Base-by-base conservation (phyloP, 2,329 filamentous ascomycete genomes). In the Bertia moriformis region DNA sequence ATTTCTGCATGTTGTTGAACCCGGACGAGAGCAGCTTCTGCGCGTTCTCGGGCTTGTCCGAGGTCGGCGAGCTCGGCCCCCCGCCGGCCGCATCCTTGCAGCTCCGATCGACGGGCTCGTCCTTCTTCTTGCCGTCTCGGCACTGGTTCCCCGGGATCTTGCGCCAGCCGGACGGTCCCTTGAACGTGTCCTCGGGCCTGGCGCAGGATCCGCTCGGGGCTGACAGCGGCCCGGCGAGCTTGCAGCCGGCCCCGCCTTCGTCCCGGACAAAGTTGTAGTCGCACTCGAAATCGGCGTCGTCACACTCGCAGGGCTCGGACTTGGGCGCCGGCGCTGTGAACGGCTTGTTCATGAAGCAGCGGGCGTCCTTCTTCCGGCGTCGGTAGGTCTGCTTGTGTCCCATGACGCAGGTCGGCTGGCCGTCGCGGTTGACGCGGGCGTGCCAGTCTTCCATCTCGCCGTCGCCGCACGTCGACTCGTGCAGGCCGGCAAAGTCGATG, bases 401-500 rank as follows among this genome's bases (percentile, higher is more conserved):
- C 89, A 98, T 96, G 46, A 98, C 66, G 56, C 91, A 98, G 38
- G 78, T 84, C 2, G 88, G 72, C 39, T 93, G 72, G 22, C 82
- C 82, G 17, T 94, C 72, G 19, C 82, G 72, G 52, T 93, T 81
- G 27, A 83, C 69, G 14, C 88, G 78, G 18, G 91, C 89, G 46
- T 76, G 75, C 91, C 91, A 98, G 40, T 80, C 71, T 52, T 95
- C 87, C 59, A 95, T 82, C 48, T 93, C 85, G 27, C 73, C 66
- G 27, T 80, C 69, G 39, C 69, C 71, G 60, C 93, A 98, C 42
- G 83, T 83, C 20, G 73, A 68, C 58, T 91, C 80, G 47, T 93
- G 77, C 44, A 96, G 65, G 7, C 74, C 81, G 10, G 75, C 74
- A 49, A 98, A 96, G 54, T 96, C 83, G 42, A 98, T 70, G 19